phyloP scores from a whole-genome alignment of 805 yeast genomes.

The Yamadazyma philogaea region DNA sequence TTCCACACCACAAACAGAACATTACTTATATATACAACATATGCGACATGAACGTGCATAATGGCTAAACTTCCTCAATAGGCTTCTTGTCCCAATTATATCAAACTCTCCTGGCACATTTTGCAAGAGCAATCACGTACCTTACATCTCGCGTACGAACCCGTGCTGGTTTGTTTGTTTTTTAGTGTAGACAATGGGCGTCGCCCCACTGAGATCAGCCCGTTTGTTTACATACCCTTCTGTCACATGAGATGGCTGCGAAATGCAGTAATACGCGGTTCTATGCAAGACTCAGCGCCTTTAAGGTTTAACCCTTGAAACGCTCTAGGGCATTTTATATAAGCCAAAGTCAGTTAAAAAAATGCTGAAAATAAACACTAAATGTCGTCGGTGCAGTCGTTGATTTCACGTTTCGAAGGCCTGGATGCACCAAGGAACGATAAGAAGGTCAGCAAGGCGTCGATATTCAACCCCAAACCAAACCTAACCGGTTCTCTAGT shows the following conservation, averaged over 20 bases:
- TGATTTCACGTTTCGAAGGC: constrained; percentile 10
- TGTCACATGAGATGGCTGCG: constrained; percentile 60
- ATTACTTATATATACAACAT: too few species aligned
- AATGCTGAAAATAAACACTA: neutral
- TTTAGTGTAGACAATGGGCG: too few species aligned
- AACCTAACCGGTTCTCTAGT: constrained; percentile 3
- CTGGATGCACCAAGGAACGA: neutral
- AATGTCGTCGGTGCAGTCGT: constrained; percentile 9
- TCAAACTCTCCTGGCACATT: too few species aligned
- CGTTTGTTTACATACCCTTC: constrained; percentile 4
- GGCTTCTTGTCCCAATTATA: too few species aligned
- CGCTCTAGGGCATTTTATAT: neutral
- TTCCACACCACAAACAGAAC: too few species aligned
- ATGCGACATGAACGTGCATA: too few species aligned
- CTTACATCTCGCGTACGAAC: too few species aligned
- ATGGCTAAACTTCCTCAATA: too few species aligned
- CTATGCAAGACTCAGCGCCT: constrained; percentile 5
- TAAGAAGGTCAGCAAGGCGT: neutral
- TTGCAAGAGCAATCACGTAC: too few species aligned
- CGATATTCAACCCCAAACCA: constrained; percentile 9
- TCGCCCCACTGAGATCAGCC: too few species aligned
- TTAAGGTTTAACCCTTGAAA: neutral
- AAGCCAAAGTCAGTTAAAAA: neutral
- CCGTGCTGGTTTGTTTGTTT: too few species aligned
- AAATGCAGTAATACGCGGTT: constrained; percentile 47